Conservation (phyloP, 2,329 filamentous ascomycete genomes). For the Setomelanomma holmii region DNA sequence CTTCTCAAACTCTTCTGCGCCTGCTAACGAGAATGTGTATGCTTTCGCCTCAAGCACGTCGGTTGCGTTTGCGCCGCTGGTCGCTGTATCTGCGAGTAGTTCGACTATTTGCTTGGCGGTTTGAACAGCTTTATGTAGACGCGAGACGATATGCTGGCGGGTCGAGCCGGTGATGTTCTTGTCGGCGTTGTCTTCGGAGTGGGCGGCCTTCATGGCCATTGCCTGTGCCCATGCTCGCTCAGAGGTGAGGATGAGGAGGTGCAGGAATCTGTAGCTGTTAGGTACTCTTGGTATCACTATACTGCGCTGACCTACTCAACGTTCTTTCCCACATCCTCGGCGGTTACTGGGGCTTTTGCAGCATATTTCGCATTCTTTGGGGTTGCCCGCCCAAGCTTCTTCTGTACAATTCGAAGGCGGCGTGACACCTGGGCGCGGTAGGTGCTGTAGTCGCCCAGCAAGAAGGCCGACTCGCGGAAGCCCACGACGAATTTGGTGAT, state of each 20-base stretch:
- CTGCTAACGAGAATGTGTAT: constrained; percentile 78
- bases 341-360: constrained; percentile 72
- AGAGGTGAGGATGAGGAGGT: constrained; percentile 79
- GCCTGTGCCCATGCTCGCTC: constrained; percentile 96
- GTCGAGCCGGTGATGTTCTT: constrained; percentile 81
- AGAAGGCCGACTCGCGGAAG: constrained; percentile 80
- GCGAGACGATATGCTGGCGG: constrained; percentile 86
- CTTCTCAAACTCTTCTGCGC: constrained; percentile 84
- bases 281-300: background rate
- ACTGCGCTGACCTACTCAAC: constrained; percentile 70
- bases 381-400: constrained; percentile 83
- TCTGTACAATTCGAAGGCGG: constrained; percentile 81
- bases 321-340: constrained; percentile 76
- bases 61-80: constrained; percentile 69
- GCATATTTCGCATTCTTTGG: constrained; percentile 87
- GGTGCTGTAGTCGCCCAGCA: constrained; percentile 86
- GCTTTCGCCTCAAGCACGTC: constrained; percentile 87
- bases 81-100: constrained; percentile 67
- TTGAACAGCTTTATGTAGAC: constrained; percentile 79
- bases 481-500: constrained; percentile 85
- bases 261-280: constrained; percentile 31
- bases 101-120: constrained; percentile 72
- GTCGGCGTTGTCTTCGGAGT: constrained; percentile 73
- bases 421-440: constrained; percentile 83
- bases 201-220: constrained; percentile 88